These are phyloP conservation scores for Neltuma alba DNA, from an alignment of 306 rosid genomes.

Conservation along the genomic window DNA sequence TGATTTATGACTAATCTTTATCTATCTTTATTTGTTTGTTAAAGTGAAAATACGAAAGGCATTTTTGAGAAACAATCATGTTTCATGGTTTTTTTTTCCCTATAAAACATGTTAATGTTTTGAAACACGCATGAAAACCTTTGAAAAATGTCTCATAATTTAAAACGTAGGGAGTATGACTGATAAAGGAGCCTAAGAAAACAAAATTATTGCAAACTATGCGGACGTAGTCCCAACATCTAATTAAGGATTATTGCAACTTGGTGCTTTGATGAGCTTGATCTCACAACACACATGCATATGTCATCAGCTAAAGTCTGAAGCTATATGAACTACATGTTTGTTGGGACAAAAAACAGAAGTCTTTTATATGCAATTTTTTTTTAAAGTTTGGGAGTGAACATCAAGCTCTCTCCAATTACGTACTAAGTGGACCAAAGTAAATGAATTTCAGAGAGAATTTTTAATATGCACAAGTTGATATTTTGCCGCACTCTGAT, in stretches of 20 bases:
- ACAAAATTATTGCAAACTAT: slow-evolving; percentile 7
- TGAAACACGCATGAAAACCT: too few relatives aligned
- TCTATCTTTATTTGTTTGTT: too few relatives aligned
- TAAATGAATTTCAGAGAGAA: not conserved
- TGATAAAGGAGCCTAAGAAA: not conserved
- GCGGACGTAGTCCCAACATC: not conserved
- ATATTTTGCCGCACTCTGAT: not conserved
- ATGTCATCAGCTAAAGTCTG: not conserved
- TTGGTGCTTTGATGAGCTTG: not conserved
- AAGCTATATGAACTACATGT: too few relatives aligned
- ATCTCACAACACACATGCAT: not conserved
- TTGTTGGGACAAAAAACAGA: not conserved
- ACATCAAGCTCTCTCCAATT: not conserved
- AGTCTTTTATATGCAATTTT: not conserved
- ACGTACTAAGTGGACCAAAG: not conserved
- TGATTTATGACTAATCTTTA: not conserved
- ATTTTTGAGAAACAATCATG: not conserved
- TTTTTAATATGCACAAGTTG: not conserved
- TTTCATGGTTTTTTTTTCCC: too few relatives aligned
- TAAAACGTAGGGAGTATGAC: not conserved
- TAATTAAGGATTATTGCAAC: not conserved
- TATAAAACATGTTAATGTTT: too few relatives aligned
- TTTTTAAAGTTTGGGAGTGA: too few relatives aligned
- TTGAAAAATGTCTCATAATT: not conserved
- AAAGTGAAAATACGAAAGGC: not conserved